These are phyloP conservation scores for Schizothecium vesticola DNA, from an alignment of 495 filamentous ascomycete species.

Conservation along the genomic window DNA sequence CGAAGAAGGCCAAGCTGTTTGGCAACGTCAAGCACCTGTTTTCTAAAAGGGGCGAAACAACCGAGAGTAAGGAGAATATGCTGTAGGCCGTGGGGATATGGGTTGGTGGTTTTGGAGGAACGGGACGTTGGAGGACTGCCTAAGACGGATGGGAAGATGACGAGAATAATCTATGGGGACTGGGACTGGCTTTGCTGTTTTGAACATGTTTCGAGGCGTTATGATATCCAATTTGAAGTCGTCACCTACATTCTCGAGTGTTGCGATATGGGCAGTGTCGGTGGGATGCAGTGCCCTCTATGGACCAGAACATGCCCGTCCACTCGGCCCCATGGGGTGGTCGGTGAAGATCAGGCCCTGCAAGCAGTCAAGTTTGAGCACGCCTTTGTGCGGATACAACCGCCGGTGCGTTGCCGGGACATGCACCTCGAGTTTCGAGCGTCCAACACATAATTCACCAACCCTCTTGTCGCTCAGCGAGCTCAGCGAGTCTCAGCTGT, in stretches of 20 bases:
- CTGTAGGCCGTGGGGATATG: background rate
- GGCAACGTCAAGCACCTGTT: constrained; percentile 13
- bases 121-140: background rate
- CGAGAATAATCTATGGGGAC: background rate
- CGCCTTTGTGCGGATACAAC: background rate
- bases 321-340: background rate
- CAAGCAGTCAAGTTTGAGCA: background rate
- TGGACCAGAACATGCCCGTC: background rate
- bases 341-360: background rate
- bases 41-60: background rate
- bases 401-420: too few relatives aligned
- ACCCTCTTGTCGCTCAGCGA: too few relatives aligned
- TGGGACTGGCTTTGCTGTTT: background rate
- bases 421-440: too few relatives aligned
- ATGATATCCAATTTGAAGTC: background rate
- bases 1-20: constrained; percentile 9
- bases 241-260: background rate
- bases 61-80: background rate
- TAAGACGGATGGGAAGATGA: background rate
- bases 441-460: too few relatives aligned
- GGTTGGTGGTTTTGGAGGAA: background rate
- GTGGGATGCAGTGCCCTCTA: background rate
- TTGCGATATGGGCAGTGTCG: too few relatives aligned
- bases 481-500: too few relatives aligned
- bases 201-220: background rate